Base-by-base conservation (phyloP, 1,284 basidiomycete genomes). In the Cutaneotrichosporon sp. region DNA sequence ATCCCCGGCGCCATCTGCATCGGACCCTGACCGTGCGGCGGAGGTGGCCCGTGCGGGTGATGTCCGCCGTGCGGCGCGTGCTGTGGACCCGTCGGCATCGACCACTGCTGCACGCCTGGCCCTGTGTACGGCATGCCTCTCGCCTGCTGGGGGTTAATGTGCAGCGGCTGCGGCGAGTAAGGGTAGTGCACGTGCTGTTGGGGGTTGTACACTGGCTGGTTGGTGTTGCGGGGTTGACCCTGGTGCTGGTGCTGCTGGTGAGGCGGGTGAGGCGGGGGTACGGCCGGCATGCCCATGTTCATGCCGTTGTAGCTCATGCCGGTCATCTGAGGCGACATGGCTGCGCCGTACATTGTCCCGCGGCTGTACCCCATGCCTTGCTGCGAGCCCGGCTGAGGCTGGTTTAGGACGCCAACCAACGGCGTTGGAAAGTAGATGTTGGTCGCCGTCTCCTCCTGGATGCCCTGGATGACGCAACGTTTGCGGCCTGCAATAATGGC, bases 401-500 rank as follows among this genome's bases (percentile, higher is more conserved):
- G 67, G 62, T 76, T 73, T 56, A 95, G 84, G 22, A 95, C 86
- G 56, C 91, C 92, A 70, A 94, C 90, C 60, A 98, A 83, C 51
- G 93, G 89, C 6, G 92, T 92, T 34, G 96, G 93, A 69, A 92
- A 86, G 80, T 98, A 99, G 66, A 99, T 92, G 76, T 96, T 99
- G 63, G 96, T 97, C 0, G 89, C 94, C 0, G 96, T 98, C 80
- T 98, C 94, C 80, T 98, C 94, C 79, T 97, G 92, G 64, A 99
- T 97, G 8, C 89, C 86, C 80, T 98, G 96, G 50, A 99, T 84
- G 30, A 90, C 85, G 64, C 85, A 85, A 56, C 96, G 90, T 81
- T 97, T 97, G 67, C 92, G 88, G 22, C 92, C 92, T 13, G 92
- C 90, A 67, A 97, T 86, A 76, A 97, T 93, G 58, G 90, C 87